Evolutionary conservation across 208 protist species (phyloP), one percentile per base, ranked within the genome.

Genomic region (Trypanosoma rangeli): DNA sequence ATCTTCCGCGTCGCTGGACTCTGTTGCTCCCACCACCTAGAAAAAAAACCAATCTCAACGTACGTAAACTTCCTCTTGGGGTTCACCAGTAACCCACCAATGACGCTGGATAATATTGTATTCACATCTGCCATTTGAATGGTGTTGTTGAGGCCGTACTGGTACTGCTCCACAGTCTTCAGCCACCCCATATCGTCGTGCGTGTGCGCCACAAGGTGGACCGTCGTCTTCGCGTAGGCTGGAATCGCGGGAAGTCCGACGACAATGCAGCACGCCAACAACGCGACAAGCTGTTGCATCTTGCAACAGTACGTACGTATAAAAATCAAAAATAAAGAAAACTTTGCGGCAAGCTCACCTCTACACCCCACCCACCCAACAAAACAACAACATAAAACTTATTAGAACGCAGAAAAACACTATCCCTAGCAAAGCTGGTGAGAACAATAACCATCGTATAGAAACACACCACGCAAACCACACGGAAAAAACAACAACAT

Each of bases 161-260:
- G 83, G 64, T 92, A 92, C 69, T 89, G 70, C 16, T 87, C 86
- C 42, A 85, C 74, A 0, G 84, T 90, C 44, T 80, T 84, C n/a
- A 89, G 78, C 84, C 86, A 92, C 1, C 86, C 73, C 42, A 81
- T 56, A 61, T 87, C 83, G 70, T 84, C 80, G 66, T 88, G 83
- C 29, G 77, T 79, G 65, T 88, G 83, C 8, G 82, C 37, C 3
- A 87, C 76, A 22, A 87, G 62, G 62, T 87, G 82, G 3, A 73
- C 37, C 0, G 57, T 64, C 0, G 3, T 46, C 48, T 58, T 66
- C 46, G 56, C 39, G n/a, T 9, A 18, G 4, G 52, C 16, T n/a
- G 54, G 18, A 57, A 57, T 15, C 1, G 62, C 18, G 0, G 44
- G 16, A 26, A 67, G 8, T 5, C 12, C 8, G 18, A n/a, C 24